Base-by-base conservation (phyloP, 2,329 filamentous ascomycete species). In the Clonostachys byssicola region DNA sequence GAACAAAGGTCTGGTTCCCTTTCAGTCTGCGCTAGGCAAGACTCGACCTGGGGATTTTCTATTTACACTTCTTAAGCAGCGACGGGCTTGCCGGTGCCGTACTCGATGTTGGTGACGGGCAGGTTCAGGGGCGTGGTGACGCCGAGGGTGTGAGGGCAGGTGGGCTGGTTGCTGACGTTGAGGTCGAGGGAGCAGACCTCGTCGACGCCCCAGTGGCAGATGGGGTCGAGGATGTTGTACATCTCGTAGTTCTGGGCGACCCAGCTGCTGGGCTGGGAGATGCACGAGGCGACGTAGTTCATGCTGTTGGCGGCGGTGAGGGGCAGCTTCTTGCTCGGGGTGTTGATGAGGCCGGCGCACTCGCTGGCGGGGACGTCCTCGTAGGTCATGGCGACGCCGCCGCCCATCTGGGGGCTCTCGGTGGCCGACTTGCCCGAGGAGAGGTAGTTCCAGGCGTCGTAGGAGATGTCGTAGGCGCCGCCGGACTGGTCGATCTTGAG, bases 401-500 rank as follows among this genome's bases (percentile, higher is more conserved):
- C 79, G 49, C 78, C 78, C 35, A 59, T 49, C 4, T 68, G 63
- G 13, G 78, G 77, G 44, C 67, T 57, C 13, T 67, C 59, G 8
- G 62, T 65, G 39, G 78, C 80, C 12, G 69, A 66, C 50, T 70
- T 56, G 52, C 78, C 78, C 34, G 70, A 76, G 54, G 63, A 62
- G 39, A 83, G 75, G 56, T 76, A 75, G 68, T 80, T 81, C 77
- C 77, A 83, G 44, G 79, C 78, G 52, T 83, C 79, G 66, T 83
- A 83, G 48, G 68, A 74, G 65, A 83, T 74, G 62, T 83, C 80
- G 60, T 79, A 60, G 45, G 78, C 79, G 43, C 78, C 78, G 39
- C 66, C 69, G 1, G 78, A 82, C 45, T 67, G 62, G 66, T 83
- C 80, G 52, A 83, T 66, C 59, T 73, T 73, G 50, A 83, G 72